Percentiles rank a stretch among this genome's conserved stretches.
Evolutionary conservation across 768 basidiomycete genomes (phyloP).

Genomic region (Termitomyces sp.): DNA sequence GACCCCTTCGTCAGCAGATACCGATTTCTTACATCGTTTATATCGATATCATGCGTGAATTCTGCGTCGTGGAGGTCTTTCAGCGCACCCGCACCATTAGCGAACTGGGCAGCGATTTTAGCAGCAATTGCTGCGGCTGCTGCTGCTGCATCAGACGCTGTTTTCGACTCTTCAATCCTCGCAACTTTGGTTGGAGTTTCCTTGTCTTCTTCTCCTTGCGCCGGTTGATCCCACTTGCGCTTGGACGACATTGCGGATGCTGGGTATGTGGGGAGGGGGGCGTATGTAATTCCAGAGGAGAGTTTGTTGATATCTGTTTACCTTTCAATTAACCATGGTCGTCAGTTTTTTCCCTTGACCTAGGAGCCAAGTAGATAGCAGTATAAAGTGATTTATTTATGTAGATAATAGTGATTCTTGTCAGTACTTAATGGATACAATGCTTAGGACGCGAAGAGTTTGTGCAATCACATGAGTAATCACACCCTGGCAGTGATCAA

Average conservation of each 20-base stretch:
- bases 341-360: background rate
- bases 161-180: slow-evolving; percentile 50
- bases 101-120: slow-evolving; percentile 89
- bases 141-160: slow-evolving; percentile 62
- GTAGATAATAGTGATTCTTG: too few relatives aligned
- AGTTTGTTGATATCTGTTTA: slow-evolving; percentile 11
- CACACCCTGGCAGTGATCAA: slow-evolving; percentile 13
- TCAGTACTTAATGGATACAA: background rate
- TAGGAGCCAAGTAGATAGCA: background rate
- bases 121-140: slow-evolving; percentile 84
- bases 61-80: slow-evolving; percentile 75
- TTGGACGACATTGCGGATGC: slow-evolving; percentile 53
- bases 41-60: slow-evolving; percentile 89
- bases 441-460: background rate
- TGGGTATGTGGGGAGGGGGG: background rate
- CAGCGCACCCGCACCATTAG: slow-evolving; percentile 33
- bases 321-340: background rate
- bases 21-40: slow-evolving; percentile 93
- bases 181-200: slow-evolving; percentile 37
- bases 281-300: background rate
- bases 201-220: slow-evolving; percentile 36
- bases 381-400: background rate
- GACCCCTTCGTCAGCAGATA: slow-evolving; percentile 92
- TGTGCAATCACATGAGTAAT: background rate
- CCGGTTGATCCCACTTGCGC: slow-evolving; percentile 81